Conservation (phyloP, 257 asterid genomes). For the Lantana camara region DNA sequence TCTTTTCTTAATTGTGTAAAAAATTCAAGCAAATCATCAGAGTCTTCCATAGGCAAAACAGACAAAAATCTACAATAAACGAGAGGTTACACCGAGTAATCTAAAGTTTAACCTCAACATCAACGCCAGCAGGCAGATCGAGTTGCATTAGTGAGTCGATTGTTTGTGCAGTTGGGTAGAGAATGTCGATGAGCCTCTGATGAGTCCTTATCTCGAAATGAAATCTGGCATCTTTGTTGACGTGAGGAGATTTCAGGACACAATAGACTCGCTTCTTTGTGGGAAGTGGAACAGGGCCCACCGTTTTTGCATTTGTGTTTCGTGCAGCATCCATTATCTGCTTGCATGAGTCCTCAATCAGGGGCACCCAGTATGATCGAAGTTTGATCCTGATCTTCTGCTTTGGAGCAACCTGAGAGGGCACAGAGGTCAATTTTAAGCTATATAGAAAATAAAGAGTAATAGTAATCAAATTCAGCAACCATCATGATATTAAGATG, state of each 20-base stretch:
- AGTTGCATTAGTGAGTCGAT: constrained; percentile 97
- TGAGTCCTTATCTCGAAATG: constrained; percentile 95
- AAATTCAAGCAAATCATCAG: neutral
- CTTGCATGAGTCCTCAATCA: constrained; percentile 94
- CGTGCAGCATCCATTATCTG: constrained; percentile 96
- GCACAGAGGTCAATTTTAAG: constrained; percentile 9
- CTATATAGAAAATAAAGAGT: constrained; percentile 1
- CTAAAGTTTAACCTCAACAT: constrained; percentile 98
- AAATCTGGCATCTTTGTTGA: constrained; percentile 96
- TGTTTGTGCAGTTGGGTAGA: constrained; percentile 95
- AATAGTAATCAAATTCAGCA: too few relatives aligned
- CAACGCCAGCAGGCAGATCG: constrained; percentile 96
- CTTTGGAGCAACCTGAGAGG: constrained; percentile 75
- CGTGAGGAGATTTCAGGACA: constrained; percentile 96
- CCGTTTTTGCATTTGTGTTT: constrained; percentile 79
- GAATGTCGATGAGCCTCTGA: constrained; percentile 92
- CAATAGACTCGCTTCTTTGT: constrained; percentile 82
- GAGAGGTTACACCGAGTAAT: neutral
- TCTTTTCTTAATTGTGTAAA: constrained; percentile 8
- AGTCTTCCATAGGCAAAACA: too few relatives aligned
- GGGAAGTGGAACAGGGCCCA: constrained; percentile 97
- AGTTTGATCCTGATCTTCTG: constrained; percentile 94
- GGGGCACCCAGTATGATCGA: constrained; percentile 92
- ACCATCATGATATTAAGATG: too few relatives aligned
- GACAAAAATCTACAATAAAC: constrained; percentile 21